phyloP scores from a whole-genome alignment of 257 asterid genomes.

The Gentiana dahurica region DNA sequence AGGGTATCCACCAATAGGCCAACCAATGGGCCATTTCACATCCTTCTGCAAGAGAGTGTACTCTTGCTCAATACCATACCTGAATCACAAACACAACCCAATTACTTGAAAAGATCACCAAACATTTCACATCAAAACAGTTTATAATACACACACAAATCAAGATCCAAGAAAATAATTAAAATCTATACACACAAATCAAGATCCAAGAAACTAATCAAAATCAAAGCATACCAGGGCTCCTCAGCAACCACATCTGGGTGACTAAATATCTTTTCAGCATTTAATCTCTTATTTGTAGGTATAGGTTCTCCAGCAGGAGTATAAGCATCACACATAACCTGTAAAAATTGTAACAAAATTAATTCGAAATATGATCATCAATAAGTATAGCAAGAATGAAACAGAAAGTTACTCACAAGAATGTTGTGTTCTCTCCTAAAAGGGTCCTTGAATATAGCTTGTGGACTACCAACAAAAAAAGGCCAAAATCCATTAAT shows the following conservation, averaged over 20 bases:
- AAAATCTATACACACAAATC: neutral
- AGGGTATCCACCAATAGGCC: slow-evolving; percentile 78
- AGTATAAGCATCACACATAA: slow-evolving; percentile 87
- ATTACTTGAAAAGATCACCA: neutral
- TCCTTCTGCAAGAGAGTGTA: slow-evolving; percentile 58
- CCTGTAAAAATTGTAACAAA: slow-evolving; percentile 22
- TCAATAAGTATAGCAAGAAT: too few species aligned
- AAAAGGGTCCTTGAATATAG: slow-evolving; percentile 86
- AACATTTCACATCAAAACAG: neutral
- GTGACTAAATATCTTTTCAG: slow-evolving; percentile 68
- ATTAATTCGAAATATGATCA: neutral
- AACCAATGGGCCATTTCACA: slow-evolving; percentile 50
- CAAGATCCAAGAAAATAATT: neutral
- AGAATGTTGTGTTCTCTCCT: slow-evolving; percentile 80
- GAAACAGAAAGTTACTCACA: slow-evolving; percentile 26
- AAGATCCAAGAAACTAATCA: too few species aligned
- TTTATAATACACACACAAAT: neutral
- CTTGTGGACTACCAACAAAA: slow-evolving; percentile 56
- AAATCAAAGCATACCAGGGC: slow-evolving; percentile 46
- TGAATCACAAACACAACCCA: slow-evolving; percentile 7
- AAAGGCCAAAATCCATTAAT: neutral
- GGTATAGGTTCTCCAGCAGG: slow-evolving; percentile 89
- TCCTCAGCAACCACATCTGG: slow-evolving; percentile 58
- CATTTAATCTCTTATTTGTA: slow-evolving; percentile 55
- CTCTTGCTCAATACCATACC: slow-evolving; percentile 84